Conservation (phyloP, 1,139 yeast species). For the Hansenula sp. region DNA sequence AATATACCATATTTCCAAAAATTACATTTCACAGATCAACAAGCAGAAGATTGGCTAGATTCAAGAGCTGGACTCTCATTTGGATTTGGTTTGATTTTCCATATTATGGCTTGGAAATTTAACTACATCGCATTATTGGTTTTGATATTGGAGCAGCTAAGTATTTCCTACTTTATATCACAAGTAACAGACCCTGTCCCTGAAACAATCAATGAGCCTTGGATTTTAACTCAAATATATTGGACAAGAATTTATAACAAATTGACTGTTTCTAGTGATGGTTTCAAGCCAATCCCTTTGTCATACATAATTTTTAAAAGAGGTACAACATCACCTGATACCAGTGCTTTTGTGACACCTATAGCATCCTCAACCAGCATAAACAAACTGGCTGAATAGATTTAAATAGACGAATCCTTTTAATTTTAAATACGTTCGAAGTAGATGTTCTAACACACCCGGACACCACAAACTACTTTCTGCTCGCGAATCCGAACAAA, state of each 20-base stretch:
- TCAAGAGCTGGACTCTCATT: constrained; percentile 14
- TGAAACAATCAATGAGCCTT: constrained; percentile 12
- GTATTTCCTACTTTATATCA: constrained; percentile 13
- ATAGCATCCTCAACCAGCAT: constrained; percentile 2
- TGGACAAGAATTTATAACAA: constrained; percentile 10
- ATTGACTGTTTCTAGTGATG: constrained; percentile 8
- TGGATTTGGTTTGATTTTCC: constrained; percentile 15
- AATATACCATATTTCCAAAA: constrained; percentile 15
- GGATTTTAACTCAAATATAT: constrained; percentile 14
- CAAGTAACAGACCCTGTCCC: constrained; percentile 17
- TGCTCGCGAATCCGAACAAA: neutral
- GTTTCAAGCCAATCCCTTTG: constrained; percentile 12
- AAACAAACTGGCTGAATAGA: constrained; percentile 2
- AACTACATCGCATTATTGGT: constrained; percentile 10
- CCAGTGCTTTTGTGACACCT: constrained; percentile 6
- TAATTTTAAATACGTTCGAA: too few species aligned
- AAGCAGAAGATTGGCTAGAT: constrained; percentile 14
- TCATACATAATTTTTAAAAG: constrained; percentile 4
- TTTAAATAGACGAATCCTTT: too few species aligned
- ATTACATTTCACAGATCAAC: constrained; percentile 9
- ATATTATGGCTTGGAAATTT: constrained; percentile 3
- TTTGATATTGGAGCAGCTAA: constrained; percentile 11
- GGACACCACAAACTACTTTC: too few species aligned
- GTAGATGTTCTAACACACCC: too few species aligned
- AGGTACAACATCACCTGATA: neutral